phyloP scores from a whole-genome alignment of 306 rosid genomes.

The Pueraria montana region DNA sequence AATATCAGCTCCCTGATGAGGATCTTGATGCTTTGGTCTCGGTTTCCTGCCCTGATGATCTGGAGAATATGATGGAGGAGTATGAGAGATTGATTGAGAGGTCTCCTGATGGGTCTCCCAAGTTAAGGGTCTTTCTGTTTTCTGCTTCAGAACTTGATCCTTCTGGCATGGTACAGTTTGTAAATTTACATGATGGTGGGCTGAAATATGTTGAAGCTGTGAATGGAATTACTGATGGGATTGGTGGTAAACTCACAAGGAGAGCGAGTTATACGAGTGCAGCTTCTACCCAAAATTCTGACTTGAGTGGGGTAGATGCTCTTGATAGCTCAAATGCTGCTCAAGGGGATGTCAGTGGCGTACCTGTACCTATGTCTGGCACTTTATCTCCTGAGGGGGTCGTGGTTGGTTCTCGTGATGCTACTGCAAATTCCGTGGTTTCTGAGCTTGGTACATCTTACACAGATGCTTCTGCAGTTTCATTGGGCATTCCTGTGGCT shows the following conservation, averaged over 20 bases:
- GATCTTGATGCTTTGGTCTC: conserved; percentile 96
- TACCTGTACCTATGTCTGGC: conserved; percentile 47
- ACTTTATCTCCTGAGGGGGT: conserved; percentile 56
- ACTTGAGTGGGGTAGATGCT: conserved; percentile 74
- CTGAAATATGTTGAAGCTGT: conserved; percentile 89
- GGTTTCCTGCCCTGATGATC: conserved; percentile 89
- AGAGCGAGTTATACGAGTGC: conserved; percentile 80
- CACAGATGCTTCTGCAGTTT: conserved; percentile 60
- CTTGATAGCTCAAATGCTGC: conserved; percentile 61
- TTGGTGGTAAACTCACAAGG: conserved; percentile 60
- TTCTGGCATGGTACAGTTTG: conserved; percentile 60
- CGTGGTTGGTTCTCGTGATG: conserved; percentile 56
- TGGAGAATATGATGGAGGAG: conserved; percentile 97
- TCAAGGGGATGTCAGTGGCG: conserved; percentile 61
- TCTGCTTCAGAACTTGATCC: conserved; percentile 79
- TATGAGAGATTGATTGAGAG: conserved; percentile 79
- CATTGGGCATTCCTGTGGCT: conserved; percentile 54
- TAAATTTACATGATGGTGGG: conserved; percentile 69
- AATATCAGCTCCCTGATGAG: conserved; percentile 97
- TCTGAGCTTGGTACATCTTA: conserved; percentile 56
- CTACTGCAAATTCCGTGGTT: conserved; percentile 56
- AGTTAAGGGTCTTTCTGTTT: conserved; percentile 83
- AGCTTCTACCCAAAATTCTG: conserved; percentile 86
- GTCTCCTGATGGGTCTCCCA: conserved; percentile 80
- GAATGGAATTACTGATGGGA: conserved; percentile 74